Percentiles rank a stretch among this genome's conserved stretches.
phyloP scores from a whole-genome alignment of 139 green algal genomes.

The Parachlorella kessleri region DNA sequence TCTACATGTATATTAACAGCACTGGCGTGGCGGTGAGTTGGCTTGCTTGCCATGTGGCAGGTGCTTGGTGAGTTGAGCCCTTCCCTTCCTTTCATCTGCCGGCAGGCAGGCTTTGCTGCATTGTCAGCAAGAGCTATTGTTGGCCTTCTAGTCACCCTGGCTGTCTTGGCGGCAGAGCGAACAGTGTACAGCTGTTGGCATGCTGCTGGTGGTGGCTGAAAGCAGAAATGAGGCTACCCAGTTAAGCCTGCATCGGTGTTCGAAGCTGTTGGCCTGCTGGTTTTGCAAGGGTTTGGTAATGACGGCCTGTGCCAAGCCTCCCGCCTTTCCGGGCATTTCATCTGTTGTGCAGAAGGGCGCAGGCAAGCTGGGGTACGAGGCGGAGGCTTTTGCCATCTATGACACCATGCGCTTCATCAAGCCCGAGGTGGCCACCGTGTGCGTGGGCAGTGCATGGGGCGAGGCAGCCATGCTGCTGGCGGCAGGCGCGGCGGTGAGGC shows the following conservation, averaged over 20 bases:
- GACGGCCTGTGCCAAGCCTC: not conserved
- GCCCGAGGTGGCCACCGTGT: slow-evolving; percentile 88
- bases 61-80: no score
- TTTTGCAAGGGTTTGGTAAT: not conserved
- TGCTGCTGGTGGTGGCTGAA: no score
- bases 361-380: slow-evolving; percentile 96
- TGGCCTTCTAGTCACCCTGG: no score
- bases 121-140: no score
- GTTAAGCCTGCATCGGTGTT: no score
- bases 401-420: slow-evolving; percentile 97
- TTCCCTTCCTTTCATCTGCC: no score
- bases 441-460: slow-evolving; percentile 94
- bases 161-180: no score
- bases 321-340: not conserved
- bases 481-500: slow-evolving; percentile 83
- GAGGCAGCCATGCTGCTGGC: slow-evolving; percentile 96
- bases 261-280: not conserved
- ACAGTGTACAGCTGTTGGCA: no score
- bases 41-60: no score
- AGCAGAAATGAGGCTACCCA: no score
- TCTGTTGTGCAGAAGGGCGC: slow-evolving; percentile 78
- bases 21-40: slow-evolving; percentile 87
- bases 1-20: slow-evolving; percentile 99
- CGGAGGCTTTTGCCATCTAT: slow-evolving; percentile 98
- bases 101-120: no score